phyloP scores from a whole-genome alignment of 345 rosid genomes.

The Salix udensis region DNA sequence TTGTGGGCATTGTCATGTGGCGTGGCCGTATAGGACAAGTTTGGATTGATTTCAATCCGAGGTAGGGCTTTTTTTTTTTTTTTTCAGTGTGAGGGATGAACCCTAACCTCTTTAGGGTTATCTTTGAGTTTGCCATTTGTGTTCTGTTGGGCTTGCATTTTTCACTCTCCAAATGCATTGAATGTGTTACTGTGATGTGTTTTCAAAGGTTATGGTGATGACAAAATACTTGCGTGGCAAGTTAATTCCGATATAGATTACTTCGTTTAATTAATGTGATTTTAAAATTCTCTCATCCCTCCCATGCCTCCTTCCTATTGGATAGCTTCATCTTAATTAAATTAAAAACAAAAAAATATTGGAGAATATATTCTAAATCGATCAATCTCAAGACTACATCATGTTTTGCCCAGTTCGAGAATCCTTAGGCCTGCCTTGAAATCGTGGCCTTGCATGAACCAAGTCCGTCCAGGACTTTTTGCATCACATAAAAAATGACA shows the following conservation, averaged over 20 bases:
- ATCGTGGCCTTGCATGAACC: neutral
- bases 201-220: neutral
- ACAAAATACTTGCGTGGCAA: neutral
- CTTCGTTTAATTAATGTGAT: no score
- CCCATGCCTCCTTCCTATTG: no score
- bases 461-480: no score
- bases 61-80: no score
- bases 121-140: no score
- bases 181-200: neutral
- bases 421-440: neutral
- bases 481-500: no score
- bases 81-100: neutral
- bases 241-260: neutral
- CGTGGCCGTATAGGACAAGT: neutral
- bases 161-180: neutral
- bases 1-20: neutral
- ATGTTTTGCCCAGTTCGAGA: neutral
- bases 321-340: no score
- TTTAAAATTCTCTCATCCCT: no score
- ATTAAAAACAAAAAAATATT: no score
- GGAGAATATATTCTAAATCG: neutral
- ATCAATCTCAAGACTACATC: neutral
- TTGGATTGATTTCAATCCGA: neutral
- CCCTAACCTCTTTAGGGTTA: neutral
- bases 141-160: neutral